A percentile compares a stretch with the other conserved stretches of the same genome.
These are phyloP conservation scores for Acer saccharum DNA, from an alignment of 345 rosid species.

Conservation along the genomic window DNA sequence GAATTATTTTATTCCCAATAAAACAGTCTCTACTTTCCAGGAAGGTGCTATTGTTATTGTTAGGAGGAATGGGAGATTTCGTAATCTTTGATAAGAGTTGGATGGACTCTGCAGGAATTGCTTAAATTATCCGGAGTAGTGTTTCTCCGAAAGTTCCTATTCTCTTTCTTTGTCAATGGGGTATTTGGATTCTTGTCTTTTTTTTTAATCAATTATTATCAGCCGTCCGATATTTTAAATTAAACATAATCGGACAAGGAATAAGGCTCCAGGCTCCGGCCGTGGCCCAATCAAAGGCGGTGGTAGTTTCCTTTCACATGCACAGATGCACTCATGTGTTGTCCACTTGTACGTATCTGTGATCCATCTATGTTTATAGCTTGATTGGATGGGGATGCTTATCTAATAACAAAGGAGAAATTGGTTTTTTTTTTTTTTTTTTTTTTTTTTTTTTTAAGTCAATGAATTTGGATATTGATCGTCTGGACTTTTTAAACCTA, in stretches of 20 bases:
- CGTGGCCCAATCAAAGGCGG: background rate
- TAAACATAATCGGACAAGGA: background rate
- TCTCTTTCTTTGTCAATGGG: constrained; percentile 6
- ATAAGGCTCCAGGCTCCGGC: background rate
- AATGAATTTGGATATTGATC: no score
- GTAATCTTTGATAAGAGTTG: background rate
- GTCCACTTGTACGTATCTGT: no score
- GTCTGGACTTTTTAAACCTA: no score
- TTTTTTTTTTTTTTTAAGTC: no score
- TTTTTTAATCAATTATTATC: background rate
- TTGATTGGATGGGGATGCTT: no score
- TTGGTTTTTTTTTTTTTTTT: no score
- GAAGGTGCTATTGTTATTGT: constrained; percentile 39
- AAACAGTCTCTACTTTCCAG: constrained; percentile 29
- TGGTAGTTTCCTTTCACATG: constrained; percentile 2
- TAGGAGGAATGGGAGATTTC: background rate
- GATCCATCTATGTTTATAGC: no score
- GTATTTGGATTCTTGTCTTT: constrained; percentile 29
- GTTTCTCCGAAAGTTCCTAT: constrained; percentile 50
- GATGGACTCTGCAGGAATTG: background rate
- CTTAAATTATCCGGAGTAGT: constrained; percentile 23
- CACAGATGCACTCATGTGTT: background rate
- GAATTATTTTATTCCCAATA: background rate
- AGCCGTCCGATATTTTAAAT: background rate
- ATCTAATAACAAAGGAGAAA: no score